These are phyloP conservation scores for Suillus variegatus DNA, from an alignment of 768 basidiomycete genomes.

Conservation along the genomic window DNA sequence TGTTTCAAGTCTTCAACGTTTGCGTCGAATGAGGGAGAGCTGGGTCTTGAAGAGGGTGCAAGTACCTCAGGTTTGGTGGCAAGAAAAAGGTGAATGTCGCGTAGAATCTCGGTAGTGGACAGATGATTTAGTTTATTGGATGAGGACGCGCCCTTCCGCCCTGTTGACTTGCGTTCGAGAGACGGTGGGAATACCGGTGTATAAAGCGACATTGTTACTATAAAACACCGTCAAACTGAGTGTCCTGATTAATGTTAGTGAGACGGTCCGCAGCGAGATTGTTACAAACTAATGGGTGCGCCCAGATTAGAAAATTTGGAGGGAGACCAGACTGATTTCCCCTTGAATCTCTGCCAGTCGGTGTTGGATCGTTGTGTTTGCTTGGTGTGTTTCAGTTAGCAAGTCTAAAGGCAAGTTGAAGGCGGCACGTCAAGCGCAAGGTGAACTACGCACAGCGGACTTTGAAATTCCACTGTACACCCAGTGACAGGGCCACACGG, in stretches of 20 bases:
- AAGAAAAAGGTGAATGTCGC: slow-evolving; percentile 34
- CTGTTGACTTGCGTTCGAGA: slow-evolving; percentile 7
- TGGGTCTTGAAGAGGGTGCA: slow-evolving; percentile 36
- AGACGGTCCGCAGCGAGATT: not conserved
- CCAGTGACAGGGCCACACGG: not conserved
- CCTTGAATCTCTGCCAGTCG: not conserved
- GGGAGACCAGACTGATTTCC: not conserved
- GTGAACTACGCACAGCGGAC: not conserved
- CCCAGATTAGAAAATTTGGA: not conserved
- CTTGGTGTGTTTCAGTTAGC: not conserved
- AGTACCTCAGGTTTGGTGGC: slow-evolving; percentile 33
- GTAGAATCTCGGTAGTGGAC: slow-evolving; percentile 26
- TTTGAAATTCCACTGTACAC: not conserved
- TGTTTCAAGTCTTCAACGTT: slow-evolving; percentile 34
- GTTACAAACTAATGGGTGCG: not conserved
- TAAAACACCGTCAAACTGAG: not conserved
- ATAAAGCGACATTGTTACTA: slow-evolving; percentile 32
- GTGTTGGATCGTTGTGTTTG: not conserved
- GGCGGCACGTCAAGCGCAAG: not conserved
- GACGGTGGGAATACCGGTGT: slow-evolving; percentile 34
- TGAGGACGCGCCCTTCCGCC: slow-evolving; percentile 14
- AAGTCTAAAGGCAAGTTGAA: not conserved
- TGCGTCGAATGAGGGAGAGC: slow-evolving; percentile 29
- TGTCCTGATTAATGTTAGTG: not conserved
- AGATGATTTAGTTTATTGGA: slow-evolving; percentile 2